phyloP scores from a whole-genome alignment of 176 grass and related monocot species.

The Calamus simplicifolius region DNA sequence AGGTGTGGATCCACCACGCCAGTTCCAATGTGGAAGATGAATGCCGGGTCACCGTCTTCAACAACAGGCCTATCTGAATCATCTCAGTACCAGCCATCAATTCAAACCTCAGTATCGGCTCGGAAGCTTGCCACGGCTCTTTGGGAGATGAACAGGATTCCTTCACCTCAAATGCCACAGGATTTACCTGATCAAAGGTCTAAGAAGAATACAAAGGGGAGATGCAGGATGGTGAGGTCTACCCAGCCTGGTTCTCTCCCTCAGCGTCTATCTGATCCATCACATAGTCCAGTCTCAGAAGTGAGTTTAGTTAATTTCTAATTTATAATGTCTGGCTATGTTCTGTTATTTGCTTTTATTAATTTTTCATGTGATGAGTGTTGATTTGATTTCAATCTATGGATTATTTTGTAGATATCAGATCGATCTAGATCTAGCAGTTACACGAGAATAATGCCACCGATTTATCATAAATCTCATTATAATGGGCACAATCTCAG shows the following conservation, averaged over 20 bases:
- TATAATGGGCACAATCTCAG: conserved; percentile 10
- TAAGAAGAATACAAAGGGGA: background rate
- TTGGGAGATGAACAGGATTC: conserved; percentile 45
- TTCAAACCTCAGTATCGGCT: conserved; percentile 34
- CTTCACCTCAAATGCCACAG: conserved; percentile 2
- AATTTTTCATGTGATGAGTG: background rate
- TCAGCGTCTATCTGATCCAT: background rate
- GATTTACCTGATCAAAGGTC: background rate
- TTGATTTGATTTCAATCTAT: background rate
- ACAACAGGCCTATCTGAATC: conserved; percentile 36
- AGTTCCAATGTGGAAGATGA: background rate
- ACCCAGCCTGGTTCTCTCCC: background rate
- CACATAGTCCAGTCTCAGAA: background rate
- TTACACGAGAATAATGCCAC: conserved; percentile 21
- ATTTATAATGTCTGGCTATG: background rate
- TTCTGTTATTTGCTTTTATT: background rate
- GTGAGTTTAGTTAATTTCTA: conserved; percentile 1
- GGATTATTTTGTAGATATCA: background rate
- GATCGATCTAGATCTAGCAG: conserved; percentile 3
- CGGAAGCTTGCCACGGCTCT: conserved; percentile 61
- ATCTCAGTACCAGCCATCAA: conserved; percentile 19
- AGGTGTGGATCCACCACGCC: conserved; percentile 12
- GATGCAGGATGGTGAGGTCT: background rate
- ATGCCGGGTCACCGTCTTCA: conserved; percentile 14
- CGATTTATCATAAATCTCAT: background rate